Base-by-base conservation (phyloP, 2,329 filamentous ascomycete genomes). In the Dothistroma septosporum region DNA sequence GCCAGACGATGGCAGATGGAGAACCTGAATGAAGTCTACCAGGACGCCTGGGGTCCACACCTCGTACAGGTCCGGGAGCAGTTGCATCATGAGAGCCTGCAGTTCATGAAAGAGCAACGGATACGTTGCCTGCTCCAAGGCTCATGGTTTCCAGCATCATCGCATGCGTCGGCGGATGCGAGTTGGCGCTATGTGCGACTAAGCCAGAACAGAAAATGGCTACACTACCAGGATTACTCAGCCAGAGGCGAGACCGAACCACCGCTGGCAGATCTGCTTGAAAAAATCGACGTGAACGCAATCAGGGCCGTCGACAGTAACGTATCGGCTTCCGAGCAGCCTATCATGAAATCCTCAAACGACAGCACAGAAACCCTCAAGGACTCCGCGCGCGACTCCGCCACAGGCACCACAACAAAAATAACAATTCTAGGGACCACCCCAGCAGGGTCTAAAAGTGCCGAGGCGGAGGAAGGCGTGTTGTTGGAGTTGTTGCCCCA, bases 51-150 rank as follows among this genome's bases (percentile, higher is more conserved):
- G 94, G 92, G 92, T 12, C 85, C 90, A 64, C 92, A 97, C 76
- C 81, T 99, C 31, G 85, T 78, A 65, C 91, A 94, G 76, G 90
- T 96, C n/a, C 88, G 92, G 35, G 91, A 97, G 58, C 91, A 96
- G 74, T 82, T 97, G 49, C 89, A 91, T 68, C 87, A 93, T 69
- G 94, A 99, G 75, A 92, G 93, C 11, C 78, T 97, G 57, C 91
- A 96, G 70, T 99, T 99, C 72, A 90, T 97, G 76, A 97, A 96
- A 76, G 94, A 99, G 77, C 94, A 99, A 75, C 87, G 94, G 41
- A 90, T 97, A 63, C 85, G 94, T 57, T 97, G 92, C 72, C 80
- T 99, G 44, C 83, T 97, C 4, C 84, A 91, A 67, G 94, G 94
- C 7, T 87, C 89, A 10, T 99, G 94, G 94, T 99, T 97, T 67